Evolutionary conservation across 2,329 filamentous ascomycete genomes (phyloP).

Genomic region (Sclerotinia glacialis): DNA sequence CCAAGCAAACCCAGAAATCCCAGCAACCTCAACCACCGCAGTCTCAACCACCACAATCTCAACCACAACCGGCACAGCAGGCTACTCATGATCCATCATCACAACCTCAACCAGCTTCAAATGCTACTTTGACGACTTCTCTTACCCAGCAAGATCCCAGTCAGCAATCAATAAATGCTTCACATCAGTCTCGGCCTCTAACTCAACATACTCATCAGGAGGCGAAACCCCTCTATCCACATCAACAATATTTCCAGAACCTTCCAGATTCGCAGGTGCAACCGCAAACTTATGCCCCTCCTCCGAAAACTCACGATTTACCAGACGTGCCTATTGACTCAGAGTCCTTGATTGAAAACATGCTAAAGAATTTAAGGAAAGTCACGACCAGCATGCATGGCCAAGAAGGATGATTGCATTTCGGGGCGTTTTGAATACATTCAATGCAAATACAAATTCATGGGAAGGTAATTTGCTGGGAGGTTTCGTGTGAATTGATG

Average conservation of each 20-base stretch:
- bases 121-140: slow-evolving; percentile 3
- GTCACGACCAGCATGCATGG: slow-evolving; percentile 5
- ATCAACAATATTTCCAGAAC: slow-evolving; percentile 33
- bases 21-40: not conserved
- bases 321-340: slow-evolving; percentile 39
- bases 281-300: not conserved
- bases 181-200: slow-evolving; percentile 16
- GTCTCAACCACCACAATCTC: slow-evolving; percentile 2
- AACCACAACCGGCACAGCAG: not conserved
- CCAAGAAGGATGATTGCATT: not conserved
- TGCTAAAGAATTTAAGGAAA: slow-evolving; percentile 51
- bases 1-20: not conserved
- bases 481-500: slow-evolving; percentile 1
- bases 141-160: slow-evolving; percentile 1
- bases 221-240: slow-evolving; percentile 29
- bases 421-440: not conserved
- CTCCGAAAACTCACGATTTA: slow-evolving; percentile 29
- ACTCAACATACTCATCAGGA: slow-evolving; percentile 16
- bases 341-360: slow-evolving; percentile 48
- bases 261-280: not conserved
- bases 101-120: slow-evolving; percentile 6
- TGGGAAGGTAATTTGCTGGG: not conserved
- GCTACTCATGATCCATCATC: not conserved
- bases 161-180: slow-evolving; percentile 15
- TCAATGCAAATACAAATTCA: not conserved